phyloP scores from a whole-genome alignment of 2,329 filamentous ascomycete species.

The Beauveria pseudobassiana region DNA sequence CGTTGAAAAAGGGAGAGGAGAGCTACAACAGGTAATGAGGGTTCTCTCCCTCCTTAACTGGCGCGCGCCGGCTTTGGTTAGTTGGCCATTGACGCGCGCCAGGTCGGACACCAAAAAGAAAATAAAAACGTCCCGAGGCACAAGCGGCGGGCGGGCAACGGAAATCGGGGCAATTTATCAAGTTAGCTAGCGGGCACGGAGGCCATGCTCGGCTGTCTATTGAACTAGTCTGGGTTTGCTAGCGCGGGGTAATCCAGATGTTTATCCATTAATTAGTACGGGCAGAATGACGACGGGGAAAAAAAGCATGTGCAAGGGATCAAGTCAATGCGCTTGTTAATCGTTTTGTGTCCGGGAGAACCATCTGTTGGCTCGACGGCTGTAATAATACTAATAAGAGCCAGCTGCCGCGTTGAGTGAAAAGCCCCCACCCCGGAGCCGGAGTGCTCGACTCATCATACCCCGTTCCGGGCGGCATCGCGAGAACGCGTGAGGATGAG shows the following conservation, averaged over 20 bases:
- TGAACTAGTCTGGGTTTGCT: background rate
- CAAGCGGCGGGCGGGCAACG: background rate
- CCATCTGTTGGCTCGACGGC: too few relatives aligned
- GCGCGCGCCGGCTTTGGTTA: background rate
- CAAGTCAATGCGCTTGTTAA: background rate
- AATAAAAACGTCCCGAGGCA: background rate
- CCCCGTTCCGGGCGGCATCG: background rate
- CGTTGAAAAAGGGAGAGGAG: background rate
- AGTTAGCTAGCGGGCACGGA: background rate
- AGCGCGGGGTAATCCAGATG: background rate
- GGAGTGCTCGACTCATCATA: slow-evolving; percentile 2
- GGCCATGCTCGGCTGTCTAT: background rate
- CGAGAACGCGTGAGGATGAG: too few relatives aligned
- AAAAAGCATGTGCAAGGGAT: background rate
- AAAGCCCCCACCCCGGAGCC: background rate
- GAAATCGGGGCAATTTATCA: background rate
- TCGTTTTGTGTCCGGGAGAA: too few relatives aligned
- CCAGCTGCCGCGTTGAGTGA: too few relatives aligned
- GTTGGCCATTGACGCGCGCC: background rate
- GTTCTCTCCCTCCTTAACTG: background rate
- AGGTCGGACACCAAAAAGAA: too few relatives aligned
- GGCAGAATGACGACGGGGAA: background rate
- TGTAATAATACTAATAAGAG: too few relatives aligned
- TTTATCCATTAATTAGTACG: too few relatives aligned
- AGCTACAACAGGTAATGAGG: background rate